Evolutionary conservation across 2,329 filamentous ascomycete species (phyloP).

Genomic region (Claviceps digitariae): DNA sequence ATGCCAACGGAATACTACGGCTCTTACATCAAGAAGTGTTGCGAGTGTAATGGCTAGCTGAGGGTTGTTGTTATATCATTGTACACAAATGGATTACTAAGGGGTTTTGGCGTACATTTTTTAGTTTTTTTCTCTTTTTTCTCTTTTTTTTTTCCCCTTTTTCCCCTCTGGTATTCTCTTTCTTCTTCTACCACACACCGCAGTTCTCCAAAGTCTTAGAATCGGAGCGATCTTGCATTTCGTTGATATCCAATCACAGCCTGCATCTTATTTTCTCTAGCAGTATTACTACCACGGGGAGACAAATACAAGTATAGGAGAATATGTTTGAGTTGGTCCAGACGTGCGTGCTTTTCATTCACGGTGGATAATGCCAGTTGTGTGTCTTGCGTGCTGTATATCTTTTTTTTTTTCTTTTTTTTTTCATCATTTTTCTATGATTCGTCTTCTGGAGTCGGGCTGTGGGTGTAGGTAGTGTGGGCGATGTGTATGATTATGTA

Average conservation of each 20-base stretch:
- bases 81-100: neutral
- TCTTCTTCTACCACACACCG: neutral
- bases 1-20: slow-evolving; percentile 42
- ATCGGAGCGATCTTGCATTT: neutral
- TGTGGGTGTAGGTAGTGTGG: too few species aligned
- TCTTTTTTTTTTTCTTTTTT: too few species aligned
- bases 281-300: too few species aligned
- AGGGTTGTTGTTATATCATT: neutral
- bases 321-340: too few species aligned
- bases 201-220: neutral
- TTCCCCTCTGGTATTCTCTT: neutral
- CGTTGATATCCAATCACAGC: neutral
- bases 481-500: too few species aligned
- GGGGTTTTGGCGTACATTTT: neutral
- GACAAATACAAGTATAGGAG: too few species aligned
- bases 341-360: too few species aligned
- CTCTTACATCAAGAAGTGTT: slow-evolving; percentile 44
- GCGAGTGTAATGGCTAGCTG: slow-evolving; percentile 14
- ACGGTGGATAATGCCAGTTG: too few species aligned
- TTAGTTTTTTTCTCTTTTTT: neutral
- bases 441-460: too few species aligned
- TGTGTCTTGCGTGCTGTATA: neutral
- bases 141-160: neutral
- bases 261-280: neutral
- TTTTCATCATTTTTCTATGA: too few species aligned